Evolutionary conservation across 2,329 filamentous ascomycete species (phyloP).

Genomic region (Colletotrichum cordylinicola): DNA sequence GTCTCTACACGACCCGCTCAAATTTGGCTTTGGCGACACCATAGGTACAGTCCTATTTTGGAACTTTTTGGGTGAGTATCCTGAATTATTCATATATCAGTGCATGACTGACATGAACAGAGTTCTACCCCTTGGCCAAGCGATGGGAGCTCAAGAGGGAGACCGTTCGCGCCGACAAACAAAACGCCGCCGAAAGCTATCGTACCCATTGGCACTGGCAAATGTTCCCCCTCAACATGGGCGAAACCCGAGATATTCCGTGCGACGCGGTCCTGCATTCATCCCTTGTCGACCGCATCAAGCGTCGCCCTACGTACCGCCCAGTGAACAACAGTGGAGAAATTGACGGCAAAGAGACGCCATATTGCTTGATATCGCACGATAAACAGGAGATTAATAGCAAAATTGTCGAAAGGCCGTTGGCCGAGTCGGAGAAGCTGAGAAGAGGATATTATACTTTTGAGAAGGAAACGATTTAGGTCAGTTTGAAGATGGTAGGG

Average conservation of each 20-base stretch:
- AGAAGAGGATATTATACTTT: background rate
- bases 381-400: background rate
- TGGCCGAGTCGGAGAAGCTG: background rate
- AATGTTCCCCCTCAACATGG: conserved; percentile 43
- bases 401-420: background rate
- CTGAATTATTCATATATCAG: background rate
- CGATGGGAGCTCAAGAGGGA: conserved; percentile 40
- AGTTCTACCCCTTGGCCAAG: conserved; percentile 36
- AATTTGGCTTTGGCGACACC: conserved; percentile 37
- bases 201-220: conserved; percentile 35
- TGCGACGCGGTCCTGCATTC: conserved; percentile 41
- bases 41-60: conserved; percentile 44
- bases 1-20: conserved; percentile 43
- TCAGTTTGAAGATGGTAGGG: background rate
- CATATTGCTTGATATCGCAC: background rate
- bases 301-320: background rate
- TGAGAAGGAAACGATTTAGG: background rate
- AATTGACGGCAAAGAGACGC: background rate
- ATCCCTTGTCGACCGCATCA: conserved; percentile 28
- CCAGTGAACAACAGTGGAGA: background rate
- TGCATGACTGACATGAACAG: background rate
- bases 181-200: background rate
- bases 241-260: conserved; percentile 42
- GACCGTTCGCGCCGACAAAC: background rate
- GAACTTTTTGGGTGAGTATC: conserved; percentile 43